Evolutionary conservation across 2,329 filamentous ascomycete genomes (phyloP).

Genomic region (Alternaria sp.): DNA sequence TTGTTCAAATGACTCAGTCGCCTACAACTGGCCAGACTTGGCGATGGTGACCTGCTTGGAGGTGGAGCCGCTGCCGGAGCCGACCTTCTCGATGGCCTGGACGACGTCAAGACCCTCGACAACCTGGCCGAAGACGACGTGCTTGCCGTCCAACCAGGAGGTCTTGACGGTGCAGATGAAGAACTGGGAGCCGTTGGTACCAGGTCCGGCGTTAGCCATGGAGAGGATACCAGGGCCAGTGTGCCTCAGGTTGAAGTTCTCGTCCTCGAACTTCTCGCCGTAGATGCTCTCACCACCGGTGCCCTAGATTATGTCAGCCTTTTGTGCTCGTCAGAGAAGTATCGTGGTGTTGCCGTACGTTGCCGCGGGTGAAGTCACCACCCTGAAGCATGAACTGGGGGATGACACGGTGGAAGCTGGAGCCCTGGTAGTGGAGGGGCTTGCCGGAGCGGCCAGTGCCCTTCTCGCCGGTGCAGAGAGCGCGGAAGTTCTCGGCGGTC

Average conservation of each 20-base stretch:
- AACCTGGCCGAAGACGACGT: slow-evolving; percentile 86
- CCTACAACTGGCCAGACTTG: slow-evolving; percentile 39
- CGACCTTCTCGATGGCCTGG: slow-evolving; percentile 35
- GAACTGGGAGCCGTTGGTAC: slow-evolving; percentile 95
- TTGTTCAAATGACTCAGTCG: no score
- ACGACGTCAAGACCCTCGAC: slow-evolving; percentile 37
- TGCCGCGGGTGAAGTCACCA: slow-evolving; percentile 93
- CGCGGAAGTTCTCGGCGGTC: slow-evolving; percentile 95
- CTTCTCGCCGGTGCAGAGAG: slow-evolving; percentile 94
- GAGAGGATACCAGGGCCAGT: slow-evolving; percentile 91
- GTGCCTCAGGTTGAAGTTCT: slow-evolving; percentile 93
- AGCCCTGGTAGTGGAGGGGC: slow-evolving; percentile 90
- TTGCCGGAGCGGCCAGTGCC: slow-evolving; percentile 82
- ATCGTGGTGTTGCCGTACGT: slow-evolving; percentile 68
- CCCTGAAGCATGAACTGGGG: slow-evolving; percentile 99
- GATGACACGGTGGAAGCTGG: slow-evolving; percentile 92
- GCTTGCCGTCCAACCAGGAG: slow-evolving; percentile 80
- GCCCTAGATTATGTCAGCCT: slow-evolving; percentile 29
- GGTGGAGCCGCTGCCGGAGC: slow-evolving; percentile 32
- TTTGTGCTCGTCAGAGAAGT: background rate
- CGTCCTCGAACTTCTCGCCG: slow-evolving; percentile 94
- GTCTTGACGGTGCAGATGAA: slow-evolving; percentile 95
- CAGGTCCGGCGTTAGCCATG: slow-evolving; percentile 95
- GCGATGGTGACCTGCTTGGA: slow-evolving; percentile 34
- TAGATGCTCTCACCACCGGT: slow-evolving; percentile 96